Evolutionary conservation across 139 green algal genomes (phyloP).

Genomic region (Closterium sp.): DNA sequence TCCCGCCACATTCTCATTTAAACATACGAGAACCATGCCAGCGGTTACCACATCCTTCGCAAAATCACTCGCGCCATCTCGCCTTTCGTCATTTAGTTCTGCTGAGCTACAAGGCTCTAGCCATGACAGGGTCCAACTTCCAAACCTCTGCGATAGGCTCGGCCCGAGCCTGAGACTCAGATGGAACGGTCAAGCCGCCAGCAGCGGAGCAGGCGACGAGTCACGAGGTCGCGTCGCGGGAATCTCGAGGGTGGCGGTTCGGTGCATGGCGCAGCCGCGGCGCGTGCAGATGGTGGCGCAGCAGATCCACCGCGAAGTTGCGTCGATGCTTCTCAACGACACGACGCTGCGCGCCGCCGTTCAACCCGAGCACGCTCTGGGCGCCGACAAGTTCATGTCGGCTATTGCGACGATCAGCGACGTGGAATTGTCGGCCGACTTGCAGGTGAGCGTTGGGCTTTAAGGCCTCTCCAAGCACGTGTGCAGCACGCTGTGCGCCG

Average conservation of each 20-base stretch:
- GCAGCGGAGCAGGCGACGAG: neutral
- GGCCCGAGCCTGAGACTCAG: neutral
- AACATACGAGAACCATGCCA: neutral
- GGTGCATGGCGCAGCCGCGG: constrained; percentile 57
- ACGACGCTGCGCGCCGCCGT: constrained; percentile 69
- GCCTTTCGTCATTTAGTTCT: neutral
- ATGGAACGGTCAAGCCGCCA: neutral
- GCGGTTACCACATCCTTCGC: neutral
- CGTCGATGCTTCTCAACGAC: constrained; percentile 69
- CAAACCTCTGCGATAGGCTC: neutral
- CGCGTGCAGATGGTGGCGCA: constrained; percentile 80
- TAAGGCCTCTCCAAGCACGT: too few species aligned
- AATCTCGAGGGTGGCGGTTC: neutral
- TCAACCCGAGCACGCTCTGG: constrained; percentile 69
- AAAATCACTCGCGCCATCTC: neutral
- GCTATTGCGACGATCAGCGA: constrained; percentile 80
- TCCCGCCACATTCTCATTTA: neutral
- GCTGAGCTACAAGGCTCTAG: neutral
- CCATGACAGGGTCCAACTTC: neutral
- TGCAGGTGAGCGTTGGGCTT: constrained; percentile 61
- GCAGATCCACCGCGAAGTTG: constrained; percentile 85
- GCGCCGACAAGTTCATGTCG: constrained; percentile 65
- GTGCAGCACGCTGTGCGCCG: constrained; percentile 55
- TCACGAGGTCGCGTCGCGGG: neutral
- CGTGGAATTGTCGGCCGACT: constrained; percentile 79